A percentile compares a stretch with the other conserved stretches of the same genome.
Conservation (phyloP, 2,329 filamentous ascomycete species). For the Hypoxylon sp. region DNA sequence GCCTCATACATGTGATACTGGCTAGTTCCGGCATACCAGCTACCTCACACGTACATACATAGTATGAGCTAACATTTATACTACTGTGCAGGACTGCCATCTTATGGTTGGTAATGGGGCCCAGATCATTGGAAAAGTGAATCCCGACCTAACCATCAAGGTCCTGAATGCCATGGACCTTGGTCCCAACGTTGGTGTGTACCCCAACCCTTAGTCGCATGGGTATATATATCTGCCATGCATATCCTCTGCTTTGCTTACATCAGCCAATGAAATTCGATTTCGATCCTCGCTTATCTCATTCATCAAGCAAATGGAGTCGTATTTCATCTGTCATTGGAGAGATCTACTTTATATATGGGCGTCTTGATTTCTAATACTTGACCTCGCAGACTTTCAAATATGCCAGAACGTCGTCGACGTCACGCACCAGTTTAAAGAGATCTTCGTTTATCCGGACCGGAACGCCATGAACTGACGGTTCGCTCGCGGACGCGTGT, state of each 20-base stretch:
- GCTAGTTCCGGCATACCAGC: not conserved
- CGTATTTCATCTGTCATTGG: not conserved
- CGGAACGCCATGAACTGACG: slow-evolving; percentile 55
- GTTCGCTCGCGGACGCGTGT: slow-evolving; percentile 54
- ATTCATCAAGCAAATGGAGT: not conserved
- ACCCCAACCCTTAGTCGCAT: not conserved
- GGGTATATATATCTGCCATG: not conserved
- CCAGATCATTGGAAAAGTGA: slow-evolving; percentile 86
- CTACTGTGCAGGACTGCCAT: slow-evolving; percentile 73
- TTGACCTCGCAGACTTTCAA: slow-evolving; percentile 74
- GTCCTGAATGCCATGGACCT: slow-evolving; percentile 79
- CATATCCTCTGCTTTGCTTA: not conserved
- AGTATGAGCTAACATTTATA: slow-evolving; percentile 17
- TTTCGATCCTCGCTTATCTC: slow-evolving; percentile 3
- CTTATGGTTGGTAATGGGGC: slow-evolving; percentile 78
- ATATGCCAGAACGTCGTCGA: slow-evolving; percentile 86
- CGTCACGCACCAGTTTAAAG: slow-evolving; percentile 83
- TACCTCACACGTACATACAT: not conserved
- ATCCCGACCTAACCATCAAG: slow-evolving; percentile 78
- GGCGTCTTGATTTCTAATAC: slow-evolving; percentile 25
- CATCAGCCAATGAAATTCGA: not conserved
- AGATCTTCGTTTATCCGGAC: slow-evolving; percentile 79
- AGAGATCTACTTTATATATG: not conserved
- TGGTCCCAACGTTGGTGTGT: slow-evolving; percentile 77
- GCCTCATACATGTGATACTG: not conserved